A percentile compares a stretch with the other conserved stretches of the same genome.
phyloP scores from a whole-genome alignment of 768 basidiomycete genomes.

The Boletales sp. region DNA sequence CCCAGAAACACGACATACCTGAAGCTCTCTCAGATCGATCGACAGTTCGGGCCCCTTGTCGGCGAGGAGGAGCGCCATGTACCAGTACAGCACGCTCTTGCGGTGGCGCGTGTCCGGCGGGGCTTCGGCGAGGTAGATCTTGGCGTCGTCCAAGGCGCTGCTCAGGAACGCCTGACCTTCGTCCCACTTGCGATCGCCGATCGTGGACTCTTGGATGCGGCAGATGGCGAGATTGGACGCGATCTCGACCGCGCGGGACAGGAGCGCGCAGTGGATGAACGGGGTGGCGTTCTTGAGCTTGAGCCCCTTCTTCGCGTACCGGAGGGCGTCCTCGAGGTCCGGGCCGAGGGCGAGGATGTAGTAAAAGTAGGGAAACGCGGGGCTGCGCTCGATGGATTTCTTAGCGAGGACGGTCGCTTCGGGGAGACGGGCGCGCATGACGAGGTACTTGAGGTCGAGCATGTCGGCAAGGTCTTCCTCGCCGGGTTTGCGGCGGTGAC shows the following conservation, averaged over 20 bases:
- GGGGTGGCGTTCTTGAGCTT: constrained; percentile 52
- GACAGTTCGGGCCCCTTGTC: constrained; percentile 50
- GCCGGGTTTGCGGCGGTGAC: constrained; percentile 35
- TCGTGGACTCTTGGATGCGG: constrained; percentile 42
- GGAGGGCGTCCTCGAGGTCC: constrained; percentile 48
- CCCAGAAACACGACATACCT: constrained; percentile 30
- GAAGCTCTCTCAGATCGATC: constrained; percentile 46
- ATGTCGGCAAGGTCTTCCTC: constrained; percentile 59
- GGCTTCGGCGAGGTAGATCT: constrained; percentile 48
- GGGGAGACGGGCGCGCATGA: constrained; percentile 46
- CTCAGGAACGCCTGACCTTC: constrained; percentile 59
- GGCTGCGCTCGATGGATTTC: constrained; percentile 49
- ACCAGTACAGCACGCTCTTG: constrained; percentile 59
- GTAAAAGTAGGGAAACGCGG: constrained; percentile 60
- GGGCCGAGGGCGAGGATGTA: constrained; percentile 54
- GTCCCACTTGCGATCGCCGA: constrained; percentile 45
- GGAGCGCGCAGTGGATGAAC: constrained; percentile 53
- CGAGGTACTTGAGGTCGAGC: constrained; percentile 56
- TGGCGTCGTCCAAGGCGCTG: constrained; percentile 59
- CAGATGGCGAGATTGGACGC: constrained; percentile 54
- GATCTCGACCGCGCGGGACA: constrained; percentile 61
- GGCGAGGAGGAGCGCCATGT: constrained; percentile 49
- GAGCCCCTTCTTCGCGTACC: constrained; percentile 63
- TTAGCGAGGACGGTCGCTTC: constrained; percentile 48
- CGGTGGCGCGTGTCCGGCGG: constrained; percentile 62